phyloP scores from a whole-genome alignment of 164 flowering plant species.

The Vitis rupestris region DNA sequence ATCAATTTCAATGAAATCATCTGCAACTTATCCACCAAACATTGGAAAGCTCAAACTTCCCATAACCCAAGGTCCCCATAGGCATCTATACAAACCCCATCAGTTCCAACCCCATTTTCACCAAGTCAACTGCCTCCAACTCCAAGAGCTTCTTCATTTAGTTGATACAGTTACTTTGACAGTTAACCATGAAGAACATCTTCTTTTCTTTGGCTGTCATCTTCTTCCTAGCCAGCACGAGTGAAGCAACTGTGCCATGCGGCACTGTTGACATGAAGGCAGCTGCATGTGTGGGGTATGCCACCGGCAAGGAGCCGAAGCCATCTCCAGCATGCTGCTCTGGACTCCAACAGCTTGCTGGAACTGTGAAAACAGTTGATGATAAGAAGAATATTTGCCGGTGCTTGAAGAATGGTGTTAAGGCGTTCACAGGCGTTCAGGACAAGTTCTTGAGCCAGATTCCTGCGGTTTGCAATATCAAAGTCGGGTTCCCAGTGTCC shows the following conservation, averaged over 20 bases:
- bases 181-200: conserved; percentile 26
- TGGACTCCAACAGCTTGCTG: conserved; percentile 36
- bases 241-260: conserved; percentile 29
- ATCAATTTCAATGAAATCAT: not conserved
- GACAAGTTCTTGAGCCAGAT: conserved; percentile 41
- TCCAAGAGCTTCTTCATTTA: not conserved
- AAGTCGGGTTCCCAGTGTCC: conserved; percentile 48
- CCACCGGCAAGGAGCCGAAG: conserved; percentile 32
- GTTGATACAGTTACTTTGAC: not conserved
- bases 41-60: conserved; percentile 5
- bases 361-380: conserved; percentile 21
- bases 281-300: conserved; percentile 32
- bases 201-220: conserved; percentile 22
- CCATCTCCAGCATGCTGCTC: conserved; percentile 36
- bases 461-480: conserved; percentile 38
- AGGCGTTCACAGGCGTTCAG: conserved; percentile 27
- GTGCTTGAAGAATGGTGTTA: conserved; percentile 38
- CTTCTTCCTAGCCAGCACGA: conserved; percentile 20
- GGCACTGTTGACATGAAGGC: conserved; percentile 27
- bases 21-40: not conserved
- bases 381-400: conserved; percentile 41
- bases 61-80: not conserved
- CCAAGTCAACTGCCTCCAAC: not conserved
- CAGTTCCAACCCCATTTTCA: not conserved
- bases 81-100: not conserved